Evolutionary conservation across 2,329 filamentous ascomycete genomes (phyloP).

Genomic region (Rasamsonia emersonii): DNA sequence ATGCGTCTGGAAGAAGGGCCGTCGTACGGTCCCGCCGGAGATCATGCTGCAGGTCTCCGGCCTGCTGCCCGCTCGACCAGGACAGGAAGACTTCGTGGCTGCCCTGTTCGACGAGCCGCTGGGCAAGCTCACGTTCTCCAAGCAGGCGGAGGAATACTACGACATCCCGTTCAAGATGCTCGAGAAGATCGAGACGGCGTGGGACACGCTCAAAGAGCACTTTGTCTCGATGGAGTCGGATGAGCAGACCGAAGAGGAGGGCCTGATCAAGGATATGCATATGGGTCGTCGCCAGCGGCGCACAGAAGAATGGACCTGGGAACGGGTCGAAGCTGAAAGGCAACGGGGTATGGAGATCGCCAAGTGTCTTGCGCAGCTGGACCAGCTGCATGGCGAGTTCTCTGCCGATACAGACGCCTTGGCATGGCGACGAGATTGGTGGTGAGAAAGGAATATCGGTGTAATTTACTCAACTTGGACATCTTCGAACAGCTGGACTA

Average conservation of each 20-base stretch:
- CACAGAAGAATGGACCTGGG: slow-evolving; percentile 17
- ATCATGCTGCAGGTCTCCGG: slow-evolving; percentile 20
- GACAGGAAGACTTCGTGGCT: slow-evolving; percentile 9
- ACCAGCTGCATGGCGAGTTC: slow-evolving; percentile 24
- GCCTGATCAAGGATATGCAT: slow-evolving; percentile 4
- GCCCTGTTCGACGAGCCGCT: slow-evolving; percentile 8
- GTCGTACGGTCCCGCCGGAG: slow-evolving; percentile 21
- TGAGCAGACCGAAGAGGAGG: slow-evolving; percentile 6
- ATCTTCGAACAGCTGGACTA: too few relatives aligned
- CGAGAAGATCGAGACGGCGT: slow-evolving; percentile 8
- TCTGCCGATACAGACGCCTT: slow-evolving; percentile 23
- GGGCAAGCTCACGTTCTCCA: slow-evolving; percentile 8
- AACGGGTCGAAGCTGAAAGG: slow-evolving; percentile 26
- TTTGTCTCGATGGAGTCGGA: slow-evolving; percentile 2
- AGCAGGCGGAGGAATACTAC: slow-evolving; percentile 10
- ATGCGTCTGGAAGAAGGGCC: slow-evolving; percentile 12
- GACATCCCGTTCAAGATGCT: slow-evolving; percentile 10
- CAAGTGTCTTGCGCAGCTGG: slow-evolving; percentile 19
- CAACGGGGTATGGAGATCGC: slow-evolving; percentile 27
- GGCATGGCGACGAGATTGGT: slow-evolving; percentile 14
- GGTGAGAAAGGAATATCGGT: slow-evolving; percentile 4
- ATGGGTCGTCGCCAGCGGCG: too few relatives aligned
- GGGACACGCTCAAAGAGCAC: slow-evolving; percentile 7
- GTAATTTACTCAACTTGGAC: neutral
- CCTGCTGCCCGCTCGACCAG: slow-evolving; percentile 10